Base-by-base conservation (phyloP, 2,329 filamentous ascomycete genomes). In the Endocalyx cinctus region DNA sequence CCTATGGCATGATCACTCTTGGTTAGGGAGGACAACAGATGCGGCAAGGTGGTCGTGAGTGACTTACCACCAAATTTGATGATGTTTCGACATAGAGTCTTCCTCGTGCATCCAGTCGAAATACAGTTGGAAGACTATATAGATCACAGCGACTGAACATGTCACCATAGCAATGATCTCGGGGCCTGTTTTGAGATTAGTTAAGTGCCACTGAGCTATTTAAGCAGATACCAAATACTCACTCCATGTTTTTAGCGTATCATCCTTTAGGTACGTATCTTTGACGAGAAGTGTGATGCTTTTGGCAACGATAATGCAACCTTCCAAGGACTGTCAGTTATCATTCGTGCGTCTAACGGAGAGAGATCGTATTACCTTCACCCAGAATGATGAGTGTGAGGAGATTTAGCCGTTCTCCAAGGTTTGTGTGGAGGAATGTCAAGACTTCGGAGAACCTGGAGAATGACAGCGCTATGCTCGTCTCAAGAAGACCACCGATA, bases 361-460 rank as follows among this genome's bases (percentile, higher is more conserved):
- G 14, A 10, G 5, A 12, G 25, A 13, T 29, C 27, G 19, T 20
- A 34, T 13, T 36, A 31, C 77, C 77, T 47, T 83, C 79, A 11
- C 79, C 79, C 37, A 83, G 70, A 35, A 84, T 78, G 39, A 83
- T 81, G 30, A 82, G 64, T 0, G 79, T 83, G 34, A 83, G 62
- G 4, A 82, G 63, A 15, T 72, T 73, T 66, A 83, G 71, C 7
- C 80, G 69, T 47, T 79, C 75, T 51, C 79, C 77, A 35, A 83
- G 53, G 51, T 82, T 77, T 1, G 77, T 82, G 34, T 73, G 66
- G 41, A 77, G 70, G 50, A 83, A 79, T 34, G 73, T 75, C 27
- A 82, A 63, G 31, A 74, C 69, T 4, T 69, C 63, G 52, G 68
- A 80, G 16, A 64, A 55, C 30, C 67, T 70, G 8, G 78, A 79